phyloP scores from a whole-genome alignment of 2,329 filamentous ascomycete species.

The Aspergillus niger region DNA sequence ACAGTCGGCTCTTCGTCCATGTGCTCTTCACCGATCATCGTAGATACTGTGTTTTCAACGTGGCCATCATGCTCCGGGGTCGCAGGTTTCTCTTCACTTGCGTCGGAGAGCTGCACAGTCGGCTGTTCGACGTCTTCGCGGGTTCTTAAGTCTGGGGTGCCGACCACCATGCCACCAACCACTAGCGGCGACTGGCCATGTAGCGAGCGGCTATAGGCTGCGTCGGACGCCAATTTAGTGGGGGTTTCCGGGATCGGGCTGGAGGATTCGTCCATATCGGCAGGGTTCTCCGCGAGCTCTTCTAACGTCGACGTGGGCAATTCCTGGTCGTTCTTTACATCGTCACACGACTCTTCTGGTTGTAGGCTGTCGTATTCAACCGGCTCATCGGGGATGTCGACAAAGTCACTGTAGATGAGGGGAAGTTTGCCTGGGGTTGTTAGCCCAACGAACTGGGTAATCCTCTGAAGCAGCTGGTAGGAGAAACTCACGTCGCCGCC shows the following conservation, averaged over 20 bases:
- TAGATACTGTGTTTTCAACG: slow-evolving; percentile 13
- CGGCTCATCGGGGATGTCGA: slow-evolving; percentile 15
- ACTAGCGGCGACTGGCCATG: slow-evolving; percentile 20
- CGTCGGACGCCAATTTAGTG: slow-evolving; percentile 12
- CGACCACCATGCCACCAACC: slow-evolving; percentile 7
- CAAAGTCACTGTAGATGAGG: slow-evolving; percentile 12
- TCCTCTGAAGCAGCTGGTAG: too few relatives aligned
- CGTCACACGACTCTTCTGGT: slow-evolving; percentile 8
- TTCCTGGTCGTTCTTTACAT: slow-evolving; percentile 12
- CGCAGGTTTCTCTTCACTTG: background rate
- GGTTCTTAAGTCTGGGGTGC: slow-evolving; percentile 20
- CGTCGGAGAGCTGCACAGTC: background rate
- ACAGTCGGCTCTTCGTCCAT: background rate
- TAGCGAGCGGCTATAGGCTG: slow-evolving; percentile 25
- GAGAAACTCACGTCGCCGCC: slow-evolving; percentile 31
- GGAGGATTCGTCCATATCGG: slow-evolving; percentile 20
- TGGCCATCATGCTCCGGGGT: slow-evolving; percentile 6
- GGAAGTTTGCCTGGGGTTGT: slow-evolving; percentile 27
- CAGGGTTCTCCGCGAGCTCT: slow-evolving; percentile 14
- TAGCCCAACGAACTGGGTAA: slow-evolving; percentile 2
- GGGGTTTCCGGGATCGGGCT: slow-evolving; percentile 15
- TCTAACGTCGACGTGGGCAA: slow-evolving; percentile 23
- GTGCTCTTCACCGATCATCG: slow-evolving; percentile 16
- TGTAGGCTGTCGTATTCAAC: slow-evolving; percentile 14
- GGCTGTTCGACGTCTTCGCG: slow-evolving; percentile 6